Conservation (phyloP, 441 rosid species). For the Croton laevigatus region DNA sequence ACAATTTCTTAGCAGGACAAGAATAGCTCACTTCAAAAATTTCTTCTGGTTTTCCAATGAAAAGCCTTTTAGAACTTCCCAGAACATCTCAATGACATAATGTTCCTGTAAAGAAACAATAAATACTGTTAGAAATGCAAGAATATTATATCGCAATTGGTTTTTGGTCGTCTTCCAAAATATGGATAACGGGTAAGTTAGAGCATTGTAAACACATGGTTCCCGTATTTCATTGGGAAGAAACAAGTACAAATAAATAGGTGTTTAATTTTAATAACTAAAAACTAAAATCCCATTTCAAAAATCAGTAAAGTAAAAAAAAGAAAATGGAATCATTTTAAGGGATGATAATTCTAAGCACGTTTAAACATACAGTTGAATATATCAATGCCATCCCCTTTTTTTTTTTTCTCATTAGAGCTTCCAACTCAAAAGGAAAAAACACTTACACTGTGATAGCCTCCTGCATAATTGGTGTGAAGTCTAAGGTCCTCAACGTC, state of each 20-base stretch:
- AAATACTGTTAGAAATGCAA: constrained; percentile 1
- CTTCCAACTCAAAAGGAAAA: neutral
- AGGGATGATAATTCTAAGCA: too few species aligned
- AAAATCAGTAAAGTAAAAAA: neutral
- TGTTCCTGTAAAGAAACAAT: constrained; percentile 64
- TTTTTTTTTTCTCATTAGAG: neutral
- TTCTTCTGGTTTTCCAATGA: constrained; percentile 82
- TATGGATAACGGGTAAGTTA: neutral
- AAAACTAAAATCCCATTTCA: neutral
- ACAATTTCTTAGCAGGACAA: neutral
- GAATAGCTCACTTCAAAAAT: constrained; percentile 69
- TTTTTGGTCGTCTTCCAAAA: neutral
- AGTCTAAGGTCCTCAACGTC: constrained; percentile 87
- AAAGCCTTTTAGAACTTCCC: constrained; percentile 92
- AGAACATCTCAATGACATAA: constrained; percentile 88
- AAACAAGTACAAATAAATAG: neutral
- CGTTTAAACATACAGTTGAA: too few species aligned
- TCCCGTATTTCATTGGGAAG: neutral
- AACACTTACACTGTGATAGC: constrained; percentile 71
- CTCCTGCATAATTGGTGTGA: constrained; percentile 85
- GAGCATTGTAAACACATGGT: neutral
- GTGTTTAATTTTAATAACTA: neutral
- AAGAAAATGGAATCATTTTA: neutral
- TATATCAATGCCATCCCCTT: too few species aligned
- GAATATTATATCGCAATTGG: neutral